A percentile compares a stretch with the other conserved stretches of the same genome.
These are phyloP conservation scores for Lentinula raphanica DNA, from an alignment of 768 basidiomycete genomes.

Conservation along the genomic window DNA sequence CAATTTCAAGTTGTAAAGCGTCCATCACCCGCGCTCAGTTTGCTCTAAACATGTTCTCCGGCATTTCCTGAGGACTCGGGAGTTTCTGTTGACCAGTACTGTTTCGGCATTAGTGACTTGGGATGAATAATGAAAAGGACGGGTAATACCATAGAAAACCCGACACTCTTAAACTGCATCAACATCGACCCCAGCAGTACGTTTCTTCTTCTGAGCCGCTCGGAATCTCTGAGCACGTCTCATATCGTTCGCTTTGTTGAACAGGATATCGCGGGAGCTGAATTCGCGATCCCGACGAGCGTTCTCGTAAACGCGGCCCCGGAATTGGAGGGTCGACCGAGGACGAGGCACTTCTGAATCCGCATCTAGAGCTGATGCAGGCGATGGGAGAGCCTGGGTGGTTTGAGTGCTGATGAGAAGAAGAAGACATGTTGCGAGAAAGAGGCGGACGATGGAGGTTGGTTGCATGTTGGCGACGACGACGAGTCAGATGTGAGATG, in stretches of 20 bases:
- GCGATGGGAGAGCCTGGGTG: neutral
- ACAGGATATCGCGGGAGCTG: neutral
- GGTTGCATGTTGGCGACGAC: neutral
- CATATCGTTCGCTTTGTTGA: neutral
- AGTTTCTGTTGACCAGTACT: too few species aligned
- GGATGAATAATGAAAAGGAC: too few species aligned
- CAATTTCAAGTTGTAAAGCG: too few species aligned
- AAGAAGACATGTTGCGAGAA: neutral
- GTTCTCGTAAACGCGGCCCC: neutral
- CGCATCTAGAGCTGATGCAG: neutral
- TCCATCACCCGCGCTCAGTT: too few species aligned
- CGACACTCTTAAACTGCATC: too few species aligned
- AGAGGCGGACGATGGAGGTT: neutral
- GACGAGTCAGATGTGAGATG: neutral
- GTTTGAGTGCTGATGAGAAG: neutral
- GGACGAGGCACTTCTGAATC: neutral
- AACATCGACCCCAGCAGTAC: neutral
- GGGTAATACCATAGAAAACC: too few species aligned
- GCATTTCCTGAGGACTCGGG: too few species aligned
- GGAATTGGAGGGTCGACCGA: neutral
- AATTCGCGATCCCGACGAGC: neutral
- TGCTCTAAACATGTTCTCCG: too few species aligned
- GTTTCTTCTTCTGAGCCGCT: neutral
- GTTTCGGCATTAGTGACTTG: too few species aligned
- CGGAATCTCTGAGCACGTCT: neutral